Evolutionary conservation across 2,329 filamentous ascomycete genomes (phyloP).

Genomic region (Phaeosphaeria sp.): DNA sequence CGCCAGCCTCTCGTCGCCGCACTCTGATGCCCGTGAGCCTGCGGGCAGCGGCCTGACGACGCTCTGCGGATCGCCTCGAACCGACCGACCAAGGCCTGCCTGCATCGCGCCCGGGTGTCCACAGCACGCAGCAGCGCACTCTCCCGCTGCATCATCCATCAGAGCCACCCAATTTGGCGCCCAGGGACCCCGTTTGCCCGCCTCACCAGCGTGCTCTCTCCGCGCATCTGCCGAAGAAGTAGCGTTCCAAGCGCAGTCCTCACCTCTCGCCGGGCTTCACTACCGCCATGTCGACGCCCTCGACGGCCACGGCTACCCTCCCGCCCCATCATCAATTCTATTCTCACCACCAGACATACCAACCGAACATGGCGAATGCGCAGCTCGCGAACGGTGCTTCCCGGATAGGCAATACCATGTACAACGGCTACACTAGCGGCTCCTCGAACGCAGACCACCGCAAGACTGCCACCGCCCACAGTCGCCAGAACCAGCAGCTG

Average conservation of each 20-base stretch:
- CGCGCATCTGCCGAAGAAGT: constrained; percentile 14
- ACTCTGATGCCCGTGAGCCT: constrained; percentile 19
- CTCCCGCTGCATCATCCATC: constrained; percentile 19
- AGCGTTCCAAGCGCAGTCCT: constrained; percentile 37
- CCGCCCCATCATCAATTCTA: constrained; percentile 50
- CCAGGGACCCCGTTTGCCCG: constrained; percentile 15
- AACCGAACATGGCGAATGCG: constrained; percentile 44
- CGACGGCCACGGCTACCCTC: constrained; percentile 52
- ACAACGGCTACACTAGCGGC: constrained; percentile 48
- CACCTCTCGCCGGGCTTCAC: constrained; percentile 27
- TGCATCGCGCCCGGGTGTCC: constrained; percentile 23
- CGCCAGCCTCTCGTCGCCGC: constrained; percentile 8
- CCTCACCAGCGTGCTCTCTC: constrained; percentile 16
- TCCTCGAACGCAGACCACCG: constrained; percentile 46
- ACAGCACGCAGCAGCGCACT: constrained; percentile 14
- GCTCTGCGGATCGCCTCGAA: constrained; percentile 33
- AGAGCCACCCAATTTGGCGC: constrained; percentile 15
- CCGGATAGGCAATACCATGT: constrained; percentile 46
- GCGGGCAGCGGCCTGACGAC: constrained; percentile 30
- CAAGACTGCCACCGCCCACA: constrained; percentile 43
- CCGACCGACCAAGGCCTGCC: constrained; percentile 22
- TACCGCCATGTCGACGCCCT: constrained; percentile 52
- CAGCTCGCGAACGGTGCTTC: constrained; percentile 40
- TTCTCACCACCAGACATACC: constrained; percentile 49
- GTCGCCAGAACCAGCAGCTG: constrained; percentile 41